These are phyloP conservation scores for Sarocladium strictum DNA, from an alignment of 2,329 filamentous ascomycete genomes.

Conservation along the genomic window DNA sequence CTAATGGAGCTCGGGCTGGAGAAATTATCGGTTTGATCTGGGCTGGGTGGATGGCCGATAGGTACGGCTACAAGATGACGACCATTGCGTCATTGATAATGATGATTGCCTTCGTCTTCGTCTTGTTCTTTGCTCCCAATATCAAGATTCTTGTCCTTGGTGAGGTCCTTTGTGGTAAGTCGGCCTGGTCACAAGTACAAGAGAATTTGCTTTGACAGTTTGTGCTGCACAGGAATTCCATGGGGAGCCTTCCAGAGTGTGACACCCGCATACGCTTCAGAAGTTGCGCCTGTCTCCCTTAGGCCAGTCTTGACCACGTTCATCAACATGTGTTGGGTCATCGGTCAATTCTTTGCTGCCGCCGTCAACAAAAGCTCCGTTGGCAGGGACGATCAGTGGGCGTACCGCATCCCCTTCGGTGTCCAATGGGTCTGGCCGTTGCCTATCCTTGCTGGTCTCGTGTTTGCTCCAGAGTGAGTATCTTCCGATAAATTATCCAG, in stretches of 20 bases:
- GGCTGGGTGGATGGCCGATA: constrained; percentile 46
- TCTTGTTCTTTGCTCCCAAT: constrained; percentile 46
- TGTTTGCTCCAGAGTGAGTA: constrained; percentile 42
- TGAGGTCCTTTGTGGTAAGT: constrained; percentile 36
- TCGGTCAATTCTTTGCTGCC: constrained; percentile 46
- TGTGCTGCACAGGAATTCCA: constrained; percentile 35
- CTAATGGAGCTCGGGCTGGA: constrained; percentile 46
- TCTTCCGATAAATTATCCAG: background rate
- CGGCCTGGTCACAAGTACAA: background rate
- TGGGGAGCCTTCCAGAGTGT: constrained; percentile 49
- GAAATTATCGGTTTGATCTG: constrained; percentile 50
- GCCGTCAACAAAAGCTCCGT: constrained; percentile 40
- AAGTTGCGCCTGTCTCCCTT: constrained; percentile 41
- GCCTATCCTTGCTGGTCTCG: constrained; percentile 35
- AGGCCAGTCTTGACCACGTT: constrained; percentile 48
- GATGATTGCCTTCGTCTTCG: constrained; percentile 46
- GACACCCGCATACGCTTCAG: constrained; percentile 47
- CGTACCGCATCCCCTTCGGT: constrained; percentile 44
- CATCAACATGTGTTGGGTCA: constrained; percentile 52
- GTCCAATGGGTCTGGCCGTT: constrained; percentile 49
- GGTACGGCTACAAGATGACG: constrained; percentile 43
- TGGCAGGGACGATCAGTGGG: constrained; percentile 34
- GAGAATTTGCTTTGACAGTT: background rate
- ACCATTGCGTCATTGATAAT: constrained; percentile 39
- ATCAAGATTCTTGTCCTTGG: constrained; percentile 40